Conservation (phyloP, 108 stramenopile genomes). For the Cyclotella choctawhatcheeana region DNA sequence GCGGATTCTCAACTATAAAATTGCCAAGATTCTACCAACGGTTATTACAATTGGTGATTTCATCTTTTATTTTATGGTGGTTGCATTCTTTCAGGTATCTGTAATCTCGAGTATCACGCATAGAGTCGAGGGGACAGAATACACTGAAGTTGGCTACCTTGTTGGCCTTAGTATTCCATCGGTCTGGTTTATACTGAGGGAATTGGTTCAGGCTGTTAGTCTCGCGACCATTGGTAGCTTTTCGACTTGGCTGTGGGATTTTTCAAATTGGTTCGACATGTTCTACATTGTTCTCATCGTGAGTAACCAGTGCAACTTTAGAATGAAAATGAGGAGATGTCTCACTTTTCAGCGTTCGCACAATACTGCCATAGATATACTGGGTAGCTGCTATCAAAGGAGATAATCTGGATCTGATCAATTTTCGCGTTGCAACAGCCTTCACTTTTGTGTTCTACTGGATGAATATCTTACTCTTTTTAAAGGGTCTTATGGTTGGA, state of each 20-base stretch:
- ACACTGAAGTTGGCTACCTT: constrained; percentile 3
- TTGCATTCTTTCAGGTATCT: constrained; percentile 27
- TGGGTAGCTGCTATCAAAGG: constrained; percentile 31
- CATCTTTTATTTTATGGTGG: constrained; percentile 14
- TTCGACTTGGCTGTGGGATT: constrained; percentile 32
- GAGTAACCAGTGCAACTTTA: too few relatives aligned
- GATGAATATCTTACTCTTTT: constrained; percentile 37
- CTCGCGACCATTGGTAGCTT: constrained; percentile 31
- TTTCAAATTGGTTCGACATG: constrained; percentile 48
- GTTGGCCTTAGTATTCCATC: constrained; percentile 25
- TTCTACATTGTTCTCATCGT: constrained; percentile 42
- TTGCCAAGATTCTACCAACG: constrained; percentile 76
- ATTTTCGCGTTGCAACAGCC: constrained; percentile 49
- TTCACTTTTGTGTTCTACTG: constrained; percentile 39
- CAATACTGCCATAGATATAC: too few relatives aligned
- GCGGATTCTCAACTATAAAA: constrained; percentile 70
- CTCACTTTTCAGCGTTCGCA: too few relatives aligned
- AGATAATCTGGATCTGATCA: neutral
- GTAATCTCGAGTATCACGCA: constrained; percentile 23
- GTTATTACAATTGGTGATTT: constrained; percentile 1
- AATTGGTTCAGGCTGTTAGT: constrained; percentile 44
- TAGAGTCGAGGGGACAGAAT: neutral
- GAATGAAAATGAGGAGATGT: too few relatives aligned
- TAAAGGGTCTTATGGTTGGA: constrained; percentile 33
- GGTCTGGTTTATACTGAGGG: constrained; percentile 33